Evolutionary conservation across 257 asterid genomes (phyloP).

Genomic region (Paulownia fortunei): DNA sequence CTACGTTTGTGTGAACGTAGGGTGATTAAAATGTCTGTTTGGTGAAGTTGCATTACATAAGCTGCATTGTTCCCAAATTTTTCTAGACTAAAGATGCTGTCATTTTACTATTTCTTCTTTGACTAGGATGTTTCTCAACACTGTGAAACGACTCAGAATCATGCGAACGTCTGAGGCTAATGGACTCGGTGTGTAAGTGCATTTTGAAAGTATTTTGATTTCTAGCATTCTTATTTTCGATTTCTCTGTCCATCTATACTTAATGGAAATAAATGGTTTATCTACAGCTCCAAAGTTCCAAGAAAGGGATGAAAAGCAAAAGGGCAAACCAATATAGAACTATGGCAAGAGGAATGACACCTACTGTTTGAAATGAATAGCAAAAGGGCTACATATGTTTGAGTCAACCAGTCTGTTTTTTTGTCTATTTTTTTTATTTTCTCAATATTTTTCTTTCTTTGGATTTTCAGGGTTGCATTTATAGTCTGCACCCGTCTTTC

Average conservation of each 20-base stretch:
- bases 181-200: conserved; percentile 62
- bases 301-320: conserved; percentile 53
- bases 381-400: conserved; percentile 33
- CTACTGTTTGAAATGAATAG: conserved; percentile 32
- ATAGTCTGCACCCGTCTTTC: conserved; percentile 31
- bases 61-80: no score
- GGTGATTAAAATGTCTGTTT: no score
- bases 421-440: neutral
- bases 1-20: no score
- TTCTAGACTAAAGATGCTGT: neutral
- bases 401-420: conserved; percentile 9
- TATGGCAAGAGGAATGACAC: conserved; percentile 13
- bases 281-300: conserved; percentile 60
- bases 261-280: neutral
- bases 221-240: neutral
- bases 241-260: neutral
- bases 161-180: conserved; percentile 83
- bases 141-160: conserved; percentile 83
- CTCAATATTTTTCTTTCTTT: conserved; percentile 11
- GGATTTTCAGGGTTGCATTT: conserved; percentile 49
- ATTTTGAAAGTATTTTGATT: neutral
- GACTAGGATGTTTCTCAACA: conserved; percentile 77
- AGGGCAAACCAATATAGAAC: conserved; percentile 51
- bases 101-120: neutral
- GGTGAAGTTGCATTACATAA: no score